phyloP scores from a whole-genome alignment of 352 stramenopile species.

The Pythium utonaiense region DNA sequence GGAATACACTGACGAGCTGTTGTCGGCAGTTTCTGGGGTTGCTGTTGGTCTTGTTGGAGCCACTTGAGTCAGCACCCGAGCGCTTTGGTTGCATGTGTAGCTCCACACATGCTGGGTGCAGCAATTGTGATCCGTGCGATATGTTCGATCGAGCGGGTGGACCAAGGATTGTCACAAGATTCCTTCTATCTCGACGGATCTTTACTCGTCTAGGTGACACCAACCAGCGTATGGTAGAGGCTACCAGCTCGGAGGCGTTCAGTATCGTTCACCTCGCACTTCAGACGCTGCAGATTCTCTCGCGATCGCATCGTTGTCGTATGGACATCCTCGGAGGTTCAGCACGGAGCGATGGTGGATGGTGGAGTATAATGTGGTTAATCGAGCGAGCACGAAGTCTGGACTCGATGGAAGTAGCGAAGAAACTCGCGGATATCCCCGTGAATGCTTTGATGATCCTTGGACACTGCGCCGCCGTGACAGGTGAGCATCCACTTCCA shows the following conservation, averaged over 20 bases:
- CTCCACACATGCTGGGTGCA: neutral
- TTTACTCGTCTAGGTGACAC: slow-evolving; percentile 1
- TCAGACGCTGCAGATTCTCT: slow-evolving; percentile 3
- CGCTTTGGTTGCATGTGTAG: slow-evolving; percentile 17
- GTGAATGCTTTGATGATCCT: slow-evolving; percentile 10
- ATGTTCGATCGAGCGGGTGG: slow-evolving; percentile 9
- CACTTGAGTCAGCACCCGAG: slow-evolving; percentile 4
- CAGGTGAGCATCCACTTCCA: slow-evolving; percentile 5
- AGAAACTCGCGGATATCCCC: neutral
- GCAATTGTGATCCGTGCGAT: slow-evolving; percentile 16
- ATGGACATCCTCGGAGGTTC: neutral
- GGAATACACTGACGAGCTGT: neutral
- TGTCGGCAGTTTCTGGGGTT: slow-evolving; percentile 6
- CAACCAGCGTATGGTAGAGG: slow-evolving; percentile 12
- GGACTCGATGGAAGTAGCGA: neutral
- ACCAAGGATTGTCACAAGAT: neutral
- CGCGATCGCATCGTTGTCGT: slow-evolving; percentile 10
- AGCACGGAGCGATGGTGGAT: neutral
- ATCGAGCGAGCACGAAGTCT: slow-evolving; percentile 9
- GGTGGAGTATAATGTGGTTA: slow-evolving; percentile 16
- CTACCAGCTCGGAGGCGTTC: neutral
- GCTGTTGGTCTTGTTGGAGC: neutral
- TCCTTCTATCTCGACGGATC: slow-evolving; percentile 10
- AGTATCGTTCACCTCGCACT: slow-evolving; percentile 6
- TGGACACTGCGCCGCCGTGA: slow-evolving; percentile 5